phyloP scores from a whole-genome alignment of 192 early-diverging fungal species.

The Kickxella alabastrina region DNA sequence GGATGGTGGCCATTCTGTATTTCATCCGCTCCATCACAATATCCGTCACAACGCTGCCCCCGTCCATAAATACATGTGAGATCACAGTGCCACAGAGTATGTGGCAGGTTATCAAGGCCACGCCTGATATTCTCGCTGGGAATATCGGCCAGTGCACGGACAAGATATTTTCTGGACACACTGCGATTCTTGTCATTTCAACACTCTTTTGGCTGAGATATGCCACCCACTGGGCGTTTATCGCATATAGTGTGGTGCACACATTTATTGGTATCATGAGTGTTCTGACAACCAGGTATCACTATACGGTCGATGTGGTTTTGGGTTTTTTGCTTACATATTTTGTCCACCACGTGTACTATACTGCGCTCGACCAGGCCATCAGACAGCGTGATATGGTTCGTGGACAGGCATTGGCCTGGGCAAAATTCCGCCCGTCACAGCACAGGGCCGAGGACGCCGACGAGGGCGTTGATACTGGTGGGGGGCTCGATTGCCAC shows the following conservation, averaged over 20 bases:
- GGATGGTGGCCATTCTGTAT: constrained; percentile 57
- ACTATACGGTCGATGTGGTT: constrained; percentile 62
- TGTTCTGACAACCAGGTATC: constrained; percentile 55
- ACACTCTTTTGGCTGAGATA: constrained; percentile 56
- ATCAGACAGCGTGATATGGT: neutral
- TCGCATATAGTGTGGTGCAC: constrained; percentile 41
- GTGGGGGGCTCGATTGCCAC: too few species aligned
- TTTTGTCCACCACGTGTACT: constrained; percentile 56
- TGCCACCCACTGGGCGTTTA: constrained; percentile 44
- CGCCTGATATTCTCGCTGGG: constrained; percentile 51
- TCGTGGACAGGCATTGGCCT: neutral
- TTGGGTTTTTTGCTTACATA: constrained; percentile 57
- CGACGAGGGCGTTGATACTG: neutral
- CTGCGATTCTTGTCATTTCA: constrained; percentile 53
- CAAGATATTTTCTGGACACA: constrained; percentile 65
- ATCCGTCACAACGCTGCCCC: constrained; percentile 57
- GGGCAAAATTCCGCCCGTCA: constrained; percentile 4
- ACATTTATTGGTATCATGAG: constrained; percentile 43
- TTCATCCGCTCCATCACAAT: constrained; percentile 55
- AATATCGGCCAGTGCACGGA: constrained; percentile 56
- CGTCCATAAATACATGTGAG: constrained; percentile 39
- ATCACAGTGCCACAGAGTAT: constrained; percentile 38
- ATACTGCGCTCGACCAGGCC: constrained; percentile 40
- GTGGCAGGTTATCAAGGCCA: constrained; percentile 46
- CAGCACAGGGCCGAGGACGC: neutral